A percentile compares a stretch with the other conserved stretches of the same genome.
Evolutionary conservation across 257 asterid genomes (phyloP).

Genomic region (Cinchona pubescens): DNA sequence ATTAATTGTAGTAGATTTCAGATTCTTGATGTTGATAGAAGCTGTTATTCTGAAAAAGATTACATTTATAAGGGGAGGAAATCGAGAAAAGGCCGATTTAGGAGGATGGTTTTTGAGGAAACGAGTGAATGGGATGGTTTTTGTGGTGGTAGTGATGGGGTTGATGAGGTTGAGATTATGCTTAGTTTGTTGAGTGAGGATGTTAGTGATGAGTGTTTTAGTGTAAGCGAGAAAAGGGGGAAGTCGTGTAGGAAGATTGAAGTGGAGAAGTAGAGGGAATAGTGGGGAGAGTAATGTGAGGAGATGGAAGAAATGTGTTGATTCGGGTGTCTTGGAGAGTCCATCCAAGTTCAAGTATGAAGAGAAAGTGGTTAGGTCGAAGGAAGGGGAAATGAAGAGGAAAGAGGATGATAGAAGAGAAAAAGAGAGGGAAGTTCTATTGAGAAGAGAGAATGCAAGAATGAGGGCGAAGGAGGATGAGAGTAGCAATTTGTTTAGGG

Average conservation of each 20-base stretch:
- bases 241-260: slow-evolving; percentile 38
- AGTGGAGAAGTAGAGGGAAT: slow-evolving; percentile 39
- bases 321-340: slow-evolving; percentile 35
- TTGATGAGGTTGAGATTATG: slow-evolving; percentile 70
- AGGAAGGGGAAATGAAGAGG: slow-evolving; percentile 36
- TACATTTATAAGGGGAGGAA: slow-evolving; percentile 36
- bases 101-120: slow-evolving; percentile 49
- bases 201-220: slow-evolving; percentile 43
- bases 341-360: slow-evolving; percentile 32
- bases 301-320: slow-evolving; percentile 41
- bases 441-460: slow-evolving; percentile 19
- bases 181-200: slow-evolving; percentile 76
- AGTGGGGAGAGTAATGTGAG: slow-evolving; percentile 20
- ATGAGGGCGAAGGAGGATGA: slow-evolving; percentile 31
- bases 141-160: slow-evolving; percentile 22
- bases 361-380: slow-evolving; percentile 23
- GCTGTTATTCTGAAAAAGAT: slow-evolving; percentile 39
- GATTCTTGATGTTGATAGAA: slow-evolving; percentile 34
- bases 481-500: slow-evolving; percentile 24
- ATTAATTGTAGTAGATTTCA: slow-evolving; percentile 36
- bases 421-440: slow-evolving; percentile 23
- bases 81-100: slow-evolving; percentile 35
- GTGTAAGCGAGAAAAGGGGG: slow-evolving; percentile 37
- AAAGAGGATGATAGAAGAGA: slow-evolving; percentile 35
- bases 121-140: slow-evolving; percentile 31